These are phyloP conservation scores for Cymbomonas tetramitiformis DNA, from an alignment of 139 green algal genomes.

Conservation along the genomic window DNA sequence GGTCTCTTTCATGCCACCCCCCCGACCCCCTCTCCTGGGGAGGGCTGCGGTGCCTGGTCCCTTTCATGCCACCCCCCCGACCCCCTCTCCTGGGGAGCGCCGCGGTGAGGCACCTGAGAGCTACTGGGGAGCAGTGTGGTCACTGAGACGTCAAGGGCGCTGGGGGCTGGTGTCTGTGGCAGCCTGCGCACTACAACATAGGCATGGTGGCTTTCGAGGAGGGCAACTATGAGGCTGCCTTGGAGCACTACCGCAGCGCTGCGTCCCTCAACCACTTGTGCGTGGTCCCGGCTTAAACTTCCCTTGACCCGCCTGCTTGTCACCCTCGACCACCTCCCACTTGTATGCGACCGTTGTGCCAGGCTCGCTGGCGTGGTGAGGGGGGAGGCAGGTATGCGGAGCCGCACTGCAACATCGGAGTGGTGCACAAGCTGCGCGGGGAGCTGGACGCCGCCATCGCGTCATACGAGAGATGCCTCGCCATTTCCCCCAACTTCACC, in stretches of 20 bases:
- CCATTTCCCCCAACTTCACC: constrained; percentile 39
- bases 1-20: no score
- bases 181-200: constrained; percentile 58
- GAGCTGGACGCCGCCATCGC: constrained; percentile 54
- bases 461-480: constrained; percentile 61
- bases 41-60: no score
- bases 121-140: no score
- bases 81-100: no score
- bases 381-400: constrained; percentile 52
- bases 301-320: no score
- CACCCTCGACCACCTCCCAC: no score
- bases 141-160: constrained; percentile 25
- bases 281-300: constrained; percentile 18
- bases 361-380: constrained; percentile 34
- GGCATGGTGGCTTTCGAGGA: constrained; percentile 36
- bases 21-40: no score
- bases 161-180: constrained; percentile 18
- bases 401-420: constrained; percentile 80
- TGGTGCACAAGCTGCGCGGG: constrained; percentile 31
- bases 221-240: background rate
- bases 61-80: no score
- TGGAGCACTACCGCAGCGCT: background rate
- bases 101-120: no score
- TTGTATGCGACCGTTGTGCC: constrained; percentile 20
- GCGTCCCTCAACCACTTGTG: background rate